Base-by-base conservation (phyloP, 1,139 yeast species). In the Geotrichum phurueaensis region DNA sequence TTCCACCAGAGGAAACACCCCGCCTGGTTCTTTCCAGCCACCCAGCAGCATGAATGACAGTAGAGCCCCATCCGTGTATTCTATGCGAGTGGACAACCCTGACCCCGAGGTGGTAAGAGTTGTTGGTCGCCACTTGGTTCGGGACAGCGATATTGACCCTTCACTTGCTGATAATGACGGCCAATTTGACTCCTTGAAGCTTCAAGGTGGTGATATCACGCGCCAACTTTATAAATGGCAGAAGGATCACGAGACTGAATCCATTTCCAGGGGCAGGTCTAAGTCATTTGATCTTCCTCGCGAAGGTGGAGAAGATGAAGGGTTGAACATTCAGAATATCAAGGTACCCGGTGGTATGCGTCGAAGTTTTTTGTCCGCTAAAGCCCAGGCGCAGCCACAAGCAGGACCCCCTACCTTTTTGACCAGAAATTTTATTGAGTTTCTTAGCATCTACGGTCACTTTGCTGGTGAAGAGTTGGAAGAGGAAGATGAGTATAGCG, bases 381-480 rank as follows among this genome's bases (percentile, higher is more conserved):
- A 67, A 54, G 65, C 65, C 13, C 61, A 66, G 12, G 69, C 70
- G 54, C 53, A 57, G 31, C 45, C 57, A 12, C 70, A 70, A 3
- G 66, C 67, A 2, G 64, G 67, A 39, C 63, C 71, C 0, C 92
- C 94, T 23, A 84, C 85, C 54, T 87, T 89, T 68, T 78, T 90
- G 63, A 87, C 97, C 0, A 80, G 86, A 47, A 92, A 92, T 71
- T 91, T 94, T 70, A 85, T 91, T 64, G 98, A 94, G 74, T 92
- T 91, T 69, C 76, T 92, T 59, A 83, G 94, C 49, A 77, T 94
- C 39, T 94, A 94, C 72, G 97, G 97, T 22, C 97, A 94, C 74
- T 94, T 92, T 75, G 98, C 98, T 1, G 98, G 99, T 66, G 97
- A 92, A 75, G 95, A 92, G 68, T 79, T 94, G 58, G 84, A 84